Evolutionary conservation across 371 early-diverging fungal genomes (phyloP).

Genomic region (Mortierella sp.): DNA sequence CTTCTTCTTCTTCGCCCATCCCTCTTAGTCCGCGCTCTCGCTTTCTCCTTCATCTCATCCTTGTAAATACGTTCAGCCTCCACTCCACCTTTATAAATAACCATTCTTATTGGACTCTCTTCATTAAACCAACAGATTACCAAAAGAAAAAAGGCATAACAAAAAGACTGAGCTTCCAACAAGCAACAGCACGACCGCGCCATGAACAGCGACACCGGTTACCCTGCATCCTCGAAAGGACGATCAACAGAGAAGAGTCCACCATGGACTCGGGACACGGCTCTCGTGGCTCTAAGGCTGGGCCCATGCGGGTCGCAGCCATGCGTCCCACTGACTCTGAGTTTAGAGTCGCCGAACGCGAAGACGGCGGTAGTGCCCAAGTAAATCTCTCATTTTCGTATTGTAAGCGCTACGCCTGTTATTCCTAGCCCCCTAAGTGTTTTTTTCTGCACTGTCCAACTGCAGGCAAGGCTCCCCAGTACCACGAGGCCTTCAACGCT

Average conservation of each 20-base stretch:
- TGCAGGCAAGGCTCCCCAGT: not conserved
- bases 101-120: not conserved
- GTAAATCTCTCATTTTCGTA: not conserved
- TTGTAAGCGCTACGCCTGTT: not conserved
- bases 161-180: not conserved
- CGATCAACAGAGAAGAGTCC: not conserved
- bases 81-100: not conserved
- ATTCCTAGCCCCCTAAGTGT: not conserved
- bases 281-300: not conserved
- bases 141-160: not conserved
- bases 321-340: not conserved
- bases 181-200: not conserved
- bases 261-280: conserved; percentile 5
- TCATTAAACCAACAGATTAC: not conserved
- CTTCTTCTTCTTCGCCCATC: not conserved
- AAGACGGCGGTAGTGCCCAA: conserved; percentile 4
- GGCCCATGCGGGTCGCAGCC: conserved; percentile 5
- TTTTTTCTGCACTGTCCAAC: not conserved
- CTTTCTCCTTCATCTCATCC: not conserved
- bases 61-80: not conserved
- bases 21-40: not conserved
- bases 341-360: not conserved
- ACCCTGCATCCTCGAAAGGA: not conserved
- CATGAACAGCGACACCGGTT: conserved; percentile 12
- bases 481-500: not conserved